Conservation (phyloP, 257 asterid species). For the Nicotiana benthamiana region DNA sequence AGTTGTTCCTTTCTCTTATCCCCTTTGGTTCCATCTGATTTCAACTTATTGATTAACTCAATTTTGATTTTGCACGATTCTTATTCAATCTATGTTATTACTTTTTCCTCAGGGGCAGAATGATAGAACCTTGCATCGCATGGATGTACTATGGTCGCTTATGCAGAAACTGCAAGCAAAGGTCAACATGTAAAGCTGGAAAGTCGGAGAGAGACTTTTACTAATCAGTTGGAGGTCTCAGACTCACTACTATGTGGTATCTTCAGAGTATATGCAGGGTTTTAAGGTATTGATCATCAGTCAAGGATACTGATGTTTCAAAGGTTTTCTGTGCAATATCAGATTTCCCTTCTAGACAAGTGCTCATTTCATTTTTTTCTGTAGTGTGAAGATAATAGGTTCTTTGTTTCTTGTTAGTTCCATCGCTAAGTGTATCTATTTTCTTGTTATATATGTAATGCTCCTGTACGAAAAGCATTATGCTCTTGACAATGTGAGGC, state of each 20-base stretch:
- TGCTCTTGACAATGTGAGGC: not conserved
- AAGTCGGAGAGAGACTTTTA: not conserved
- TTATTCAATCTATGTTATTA: conserved; percentile 4
- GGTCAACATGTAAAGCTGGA: not conserved
- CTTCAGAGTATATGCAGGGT: not conserved
- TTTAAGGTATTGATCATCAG: not conserved
- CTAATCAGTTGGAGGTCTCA: not conserved
- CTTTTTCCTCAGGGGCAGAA: conserved; percentile 37
- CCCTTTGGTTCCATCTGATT: not conserved
- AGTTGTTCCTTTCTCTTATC: not conserved
- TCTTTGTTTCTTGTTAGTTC: not conserved
- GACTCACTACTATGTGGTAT: not conserved
- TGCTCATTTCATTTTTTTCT: not conserved
- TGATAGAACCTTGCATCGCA: conserved; percentile 74
- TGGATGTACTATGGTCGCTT: conserved; percentile 91
- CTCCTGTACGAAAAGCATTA: not conserved
- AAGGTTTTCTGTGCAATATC: not conserved
- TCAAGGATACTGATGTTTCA: not conserved
- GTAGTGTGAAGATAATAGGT: not conserved
- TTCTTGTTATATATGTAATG: not conserved
- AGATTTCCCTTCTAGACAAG: conserved; percentile 1
- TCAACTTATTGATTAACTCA: not conserved
- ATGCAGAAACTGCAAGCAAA: conserved; percentile 83
- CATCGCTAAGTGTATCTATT: not conserved
- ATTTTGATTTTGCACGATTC: not conserved